These are phyloP conservation scores for Ustilago loliicola DNA, from an alignment of 1,284 basidiomycete species.

Conservation along the genomic window DNA sequence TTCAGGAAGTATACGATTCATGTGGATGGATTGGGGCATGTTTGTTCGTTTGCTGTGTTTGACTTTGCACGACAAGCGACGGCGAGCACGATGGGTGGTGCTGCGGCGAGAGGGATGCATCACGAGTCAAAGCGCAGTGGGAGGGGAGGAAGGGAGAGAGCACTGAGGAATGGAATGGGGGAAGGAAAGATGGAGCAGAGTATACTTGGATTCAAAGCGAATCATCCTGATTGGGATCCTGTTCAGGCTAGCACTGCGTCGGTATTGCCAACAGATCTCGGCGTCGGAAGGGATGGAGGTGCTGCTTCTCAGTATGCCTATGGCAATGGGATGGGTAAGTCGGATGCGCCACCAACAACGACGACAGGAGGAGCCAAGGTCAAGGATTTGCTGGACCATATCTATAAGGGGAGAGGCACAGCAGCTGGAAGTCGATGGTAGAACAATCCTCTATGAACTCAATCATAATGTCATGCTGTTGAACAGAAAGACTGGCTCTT, in stretches of 20 bases:
- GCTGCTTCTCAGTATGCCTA: conserved; percentile 2
- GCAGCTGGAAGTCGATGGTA: conserved; percentile 38
- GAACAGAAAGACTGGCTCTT: too few relatives aligned
- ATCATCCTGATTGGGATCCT: conserved; percentile 94
- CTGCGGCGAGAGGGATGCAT: conserved; percentile 29
- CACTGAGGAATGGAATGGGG: conserved; percentile 22
- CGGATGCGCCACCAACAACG: conserved; percentile 8
- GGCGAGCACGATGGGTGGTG: conserved; percentile 73
- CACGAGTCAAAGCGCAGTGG: conserved; percentile 1
- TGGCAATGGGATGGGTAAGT: conserved; percentile 12
- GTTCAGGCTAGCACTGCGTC: conserved; percentile 73
- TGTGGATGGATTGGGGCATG: conserved; percentile 93
- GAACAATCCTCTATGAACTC: background rate
- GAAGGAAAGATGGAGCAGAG: conserved; percentile 86
- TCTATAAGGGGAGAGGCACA: conserved; percentile 38
- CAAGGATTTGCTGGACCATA: conserved; percentile 50
- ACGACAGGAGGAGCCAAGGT: conserved; percentile 38
- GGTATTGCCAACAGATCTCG: conserved; percentile 6
- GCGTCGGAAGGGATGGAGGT: background rate
- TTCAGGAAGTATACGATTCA: conserved; percentile 84
- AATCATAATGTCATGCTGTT: too few relatives aligned
- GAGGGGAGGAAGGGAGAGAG: conserved; percentile 78
- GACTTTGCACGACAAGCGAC: conserved; percentile 82
- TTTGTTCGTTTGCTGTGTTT: conserved; percentile 98
- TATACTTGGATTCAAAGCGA: conserved; percentile 90